Conservation (phyloP, 495 filamentous ascomycete species). For the Hyphodiscus hymeniophilus region DNA sequence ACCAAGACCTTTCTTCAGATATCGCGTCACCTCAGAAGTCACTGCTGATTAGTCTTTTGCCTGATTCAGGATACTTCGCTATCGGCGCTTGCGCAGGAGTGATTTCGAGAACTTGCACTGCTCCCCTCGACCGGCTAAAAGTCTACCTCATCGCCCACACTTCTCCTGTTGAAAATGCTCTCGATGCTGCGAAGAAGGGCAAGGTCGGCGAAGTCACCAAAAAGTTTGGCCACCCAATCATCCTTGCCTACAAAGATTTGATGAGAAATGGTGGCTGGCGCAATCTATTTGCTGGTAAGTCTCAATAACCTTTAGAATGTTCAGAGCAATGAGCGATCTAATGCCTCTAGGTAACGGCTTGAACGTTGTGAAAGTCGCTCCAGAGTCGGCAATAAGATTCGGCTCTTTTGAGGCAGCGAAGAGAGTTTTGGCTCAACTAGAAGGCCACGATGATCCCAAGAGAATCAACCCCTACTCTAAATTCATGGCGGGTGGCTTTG, state of each 20-base stretch:
- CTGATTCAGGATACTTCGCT: slow-evolving; percentile 72
- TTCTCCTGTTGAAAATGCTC: slow-evolving; percentile 33
- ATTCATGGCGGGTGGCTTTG: slow-evolving; percentile 80
- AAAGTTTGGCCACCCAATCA: slow-evolving; percentile 57
- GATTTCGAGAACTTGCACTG: slow-evolving; percentile 86
- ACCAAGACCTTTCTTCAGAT: background rate
- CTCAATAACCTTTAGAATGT: slow-evolving; percentile 11
- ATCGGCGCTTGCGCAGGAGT: slow-evolving; percentile 89
- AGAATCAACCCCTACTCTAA: slow-evolving; percentile 74
- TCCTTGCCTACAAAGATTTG: slow-evolving; percentile 62
- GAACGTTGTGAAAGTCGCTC: slow-evolving; percentile 96
- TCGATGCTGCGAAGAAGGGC: slow-evolving; percentile 51
- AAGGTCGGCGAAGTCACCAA: slow-evolving; percentile 57
- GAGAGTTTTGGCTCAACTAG: slow-evolving; percentile 72
- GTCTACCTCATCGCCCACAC: slow-evolving; percentile 96
- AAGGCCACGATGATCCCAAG: slow-evolving; percentile 79
- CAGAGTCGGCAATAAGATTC: slow-evolving; percentile 95
- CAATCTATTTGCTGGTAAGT: slow-evolving; percentile 88
- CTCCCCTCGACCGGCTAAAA: slow-evolving; percentile 92
- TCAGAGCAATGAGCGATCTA: background rate
- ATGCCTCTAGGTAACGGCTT: slow-evolving; percentile 72
- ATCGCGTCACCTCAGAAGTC: slow-evolving; percentile 6
- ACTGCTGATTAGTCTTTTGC: slow-evolving; percentile 42
- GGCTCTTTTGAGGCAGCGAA: slow-evolving; percentile 95
- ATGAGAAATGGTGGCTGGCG: slow-evolving; percentile 85